Conservation (phyloP, 163 green algal species). For the Scenedesmus sp. region DNA sequence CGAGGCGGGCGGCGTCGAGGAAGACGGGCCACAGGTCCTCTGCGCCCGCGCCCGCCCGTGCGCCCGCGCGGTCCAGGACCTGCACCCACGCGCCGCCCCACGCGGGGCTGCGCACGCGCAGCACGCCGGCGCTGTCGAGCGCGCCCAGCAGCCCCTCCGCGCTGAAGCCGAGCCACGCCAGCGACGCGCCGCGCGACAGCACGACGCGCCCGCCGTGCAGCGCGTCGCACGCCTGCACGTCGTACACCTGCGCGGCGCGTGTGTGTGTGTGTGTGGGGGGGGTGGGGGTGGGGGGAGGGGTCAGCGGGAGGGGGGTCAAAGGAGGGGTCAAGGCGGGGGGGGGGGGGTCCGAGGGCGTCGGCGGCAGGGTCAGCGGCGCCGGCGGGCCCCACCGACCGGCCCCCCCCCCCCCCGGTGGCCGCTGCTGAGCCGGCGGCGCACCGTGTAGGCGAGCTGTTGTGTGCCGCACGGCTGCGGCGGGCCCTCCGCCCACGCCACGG, state of each 20-base stretch:
- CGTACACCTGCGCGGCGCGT: constrained; percentile 57
- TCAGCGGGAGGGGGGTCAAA: too few species aligned
- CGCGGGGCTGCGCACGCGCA: constrained; percentile 52
- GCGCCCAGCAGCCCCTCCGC: constrained; percentile 68
- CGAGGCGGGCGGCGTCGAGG: constrained; percentile 58
- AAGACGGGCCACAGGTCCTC: constrained; percentile 80
- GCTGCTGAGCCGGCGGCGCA: constrained; percentile 2
- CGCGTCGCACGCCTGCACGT: constrained; percentile 47
- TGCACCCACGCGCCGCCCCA: constrained; percentile 77
- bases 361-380: too few species aligned
- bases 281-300: too few species aligned
- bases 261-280: too few species aligned
- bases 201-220: constrained; percentile 56
- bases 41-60: constrained; percentile 16
- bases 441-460: constrained; percentile 31
- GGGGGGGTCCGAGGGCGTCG: too few species aligned
- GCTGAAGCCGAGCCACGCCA: constrained; percentile 84
- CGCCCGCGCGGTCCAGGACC: constrained; percentile 58
- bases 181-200: constrained; percentile 53
- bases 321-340: too few species aligned
- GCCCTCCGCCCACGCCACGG: constrained; percentile 65
- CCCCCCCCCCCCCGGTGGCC: too few species aligned
- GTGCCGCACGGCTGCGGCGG: constrained; percentile 40
- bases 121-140: constrained; percentile 57
- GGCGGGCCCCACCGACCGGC: too few species aligned